Evolutionary conservation across 2,329 filamentous ascomycete genomes (phyloP).

Genomic region (Talaromyces sp.): DNA sequence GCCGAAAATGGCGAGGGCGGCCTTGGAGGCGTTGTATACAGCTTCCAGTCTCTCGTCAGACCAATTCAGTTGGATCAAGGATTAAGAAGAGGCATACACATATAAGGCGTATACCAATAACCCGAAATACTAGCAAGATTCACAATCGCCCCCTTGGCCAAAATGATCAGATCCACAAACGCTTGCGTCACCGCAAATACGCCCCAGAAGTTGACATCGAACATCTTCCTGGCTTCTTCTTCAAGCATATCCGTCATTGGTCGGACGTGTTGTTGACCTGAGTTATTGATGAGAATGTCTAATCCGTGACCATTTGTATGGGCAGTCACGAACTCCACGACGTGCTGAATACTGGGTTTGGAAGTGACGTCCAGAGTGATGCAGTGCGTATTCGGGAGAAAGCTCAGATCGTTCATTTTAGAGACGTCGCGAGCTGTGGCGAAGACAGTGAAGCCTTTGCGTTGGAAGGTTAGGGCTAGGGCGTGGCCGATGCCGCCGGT

Average conservation of each 20-base stretch:
- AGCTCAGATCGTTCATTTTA: background rate
- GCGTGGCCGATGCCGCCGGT: constrained; percentile 6
- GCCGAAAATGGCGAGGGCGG: constrained; percentile 6
- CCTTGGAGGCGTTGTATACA: constrained; percentile 11
- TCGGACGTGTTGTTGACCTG: background rate
- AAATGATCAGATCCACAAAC: background rate
- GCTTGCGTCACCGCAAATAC: background rate
- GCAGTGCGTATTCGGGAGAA: background rate
- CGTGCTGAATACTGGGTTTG: background rate
- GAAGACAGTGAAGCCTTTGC: background rate
- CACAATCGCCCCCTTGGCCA: background rate
- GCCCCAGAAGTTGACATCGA: background rate
- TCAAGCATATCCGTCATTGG: background rate
- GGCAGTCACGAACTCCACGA: background rate
- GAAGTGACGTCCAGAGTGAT: background rate
- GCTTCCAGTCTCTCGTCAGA: background rate
- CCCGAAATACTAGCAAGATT: background rate
- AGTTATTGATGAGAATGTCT: background rate
- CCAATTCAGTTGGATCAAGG: background rate
- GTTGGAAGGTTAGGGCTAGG: constrained; percentile 11
- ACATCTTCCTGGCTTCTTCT: background rate
- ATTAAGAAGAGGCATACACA: background rate
- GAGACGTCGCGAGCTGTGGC: background rate
- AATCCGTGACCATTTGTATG: background rate
- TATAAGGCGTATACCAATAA: background rate